Evolutionary conservation across 306 rosid genomes (phyloP).

Genomic region (Castanopsis chinensis): DNA sequence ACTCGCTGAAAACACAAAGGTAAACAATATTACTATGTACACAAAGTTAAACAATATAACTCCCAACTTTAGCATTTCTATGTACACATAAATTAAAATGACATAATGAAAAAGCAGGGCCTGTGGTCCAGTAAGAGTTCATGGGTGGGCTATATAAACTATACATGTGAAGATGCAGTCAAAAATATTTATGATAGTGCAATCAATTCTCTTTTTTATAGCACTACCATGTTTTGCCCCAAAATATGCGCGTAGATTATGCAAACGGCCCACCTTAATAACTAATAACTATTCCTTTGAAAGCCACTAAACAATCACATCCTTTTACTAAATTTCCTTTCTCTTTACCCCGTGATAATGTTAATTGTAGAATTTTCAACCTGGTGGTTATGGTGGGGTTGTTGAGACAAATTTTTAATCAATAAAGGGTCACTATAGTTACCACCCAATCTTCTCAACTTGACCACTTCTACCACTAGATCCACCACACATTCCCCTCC

Average conservation of each 20-base stretch:
- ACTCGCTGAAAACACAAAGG: too few species aligned
- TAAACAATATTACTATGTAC: too few species aligned
- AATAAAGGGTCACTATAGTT: conserved; percentile 5
- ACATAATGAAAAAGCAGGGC: not conserved
- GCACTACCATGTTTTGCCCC: not conserved
- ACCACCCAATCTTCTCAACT: too few species aligned
- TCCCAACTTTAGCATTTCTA: not conserved
- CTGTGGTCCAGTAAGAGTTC: not conserved
- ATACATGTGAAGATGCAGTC: not conserved
- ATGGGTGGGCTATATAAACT: not conserved
- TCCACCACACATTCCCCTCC: too few species aligned
- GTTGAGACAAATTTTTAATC: not conserved
- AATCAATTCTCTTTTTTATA: not conserved
- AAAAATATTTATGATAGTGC: not conserved
- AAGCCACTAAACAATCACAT: not conserved
- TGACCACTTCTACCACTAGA: too few species aligned
- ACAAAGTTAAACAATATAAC: too few species aligned
- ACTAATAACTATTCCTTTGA: not conserved
- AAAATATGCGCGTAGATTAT: not conserved
- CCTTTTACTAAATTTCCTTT: not conserved
- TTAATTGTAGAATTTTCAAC: not conserved
- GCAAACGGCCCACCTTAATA: not conserved
- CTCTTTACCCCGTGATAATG: not conserved
- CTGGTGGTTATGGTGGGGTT: not conserved
- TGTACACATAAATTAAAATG: too few species aligned